Conservation (phyloP, 306 rosid species). For the Casuarina cunninghamiana region DNA sequence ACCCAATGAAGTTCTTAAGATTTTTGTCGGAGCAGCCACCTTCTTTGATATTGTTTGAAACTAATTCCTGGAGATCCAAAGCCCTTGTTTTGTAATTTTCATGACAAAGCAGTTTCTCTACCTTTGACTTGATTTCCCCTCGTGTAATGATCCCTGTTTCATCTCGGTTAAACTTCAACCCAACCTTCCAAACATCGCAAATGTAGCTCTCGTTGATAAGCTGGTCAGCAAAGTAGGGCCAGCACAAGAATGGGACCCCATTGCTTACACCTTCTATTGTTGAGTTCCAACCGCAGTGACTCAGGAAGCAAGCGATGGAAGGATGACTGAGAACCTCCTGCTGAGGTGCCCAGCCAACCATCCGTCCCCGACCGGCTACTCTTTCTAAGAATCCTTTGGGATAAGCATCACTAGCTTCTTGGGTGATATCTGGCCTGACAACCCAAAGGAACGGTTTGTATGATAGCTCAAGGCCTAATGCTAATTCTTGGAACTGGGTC, state of each 20-base stretch:
- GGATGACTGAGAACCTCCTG: slow-evolving; percentile 37
- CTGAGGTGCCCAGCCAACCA: neutral
- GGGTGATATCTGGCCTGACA: too few species aligned
- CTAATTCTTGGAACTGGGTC: slow-evolving; percentile 24
- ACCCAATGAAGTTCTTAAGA: slow-evolving; percentile 27
- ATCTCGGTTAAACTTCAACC: slow-evolving; percentile 33
- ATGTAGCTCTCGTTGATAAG: slow-evolving; percentile 25
- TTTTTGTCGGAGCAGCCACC: slow-evolving; percentile 32
- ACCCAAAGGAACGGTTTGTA: too few species aligned
- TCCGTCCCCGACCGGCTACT: too few species aligned
- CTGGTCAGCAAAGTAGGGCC: slow-evolving; percentile 50
- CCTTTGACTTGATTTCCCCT: slow-evolving; percentile 35
- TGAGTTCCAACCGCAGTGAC: slow-evolving; percentile 23
- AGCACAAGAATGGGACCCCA: slow-evolving; percentile 55
- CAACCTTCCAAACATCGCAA: slow-evolving; percentile 51
- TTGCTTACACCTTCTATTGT: slow-evolving; percentile 39
- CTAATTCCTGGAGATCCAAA: slow-evolving; percentile 13
- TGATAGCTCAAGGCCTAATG: slow-evolving; percentile 10
- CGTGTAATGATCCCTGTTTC: slow-evolving; percentile 33
- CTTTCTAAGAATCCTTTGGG: too few species aligned
- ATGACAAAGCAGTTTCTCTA: slow-evolving; percentile 36
- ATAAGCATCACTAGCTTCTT: too few species aligned
- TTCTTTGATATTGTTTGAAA: slow-evolving; percentile 1
- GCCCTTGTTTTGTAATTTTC: slow-evolving; percentile 28
- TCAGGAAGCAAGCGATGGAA: slow-evolving; percentile 42